Conservation (phyloP, 1,284 basidiomycete species). For the Malassezia equina region DNA sequence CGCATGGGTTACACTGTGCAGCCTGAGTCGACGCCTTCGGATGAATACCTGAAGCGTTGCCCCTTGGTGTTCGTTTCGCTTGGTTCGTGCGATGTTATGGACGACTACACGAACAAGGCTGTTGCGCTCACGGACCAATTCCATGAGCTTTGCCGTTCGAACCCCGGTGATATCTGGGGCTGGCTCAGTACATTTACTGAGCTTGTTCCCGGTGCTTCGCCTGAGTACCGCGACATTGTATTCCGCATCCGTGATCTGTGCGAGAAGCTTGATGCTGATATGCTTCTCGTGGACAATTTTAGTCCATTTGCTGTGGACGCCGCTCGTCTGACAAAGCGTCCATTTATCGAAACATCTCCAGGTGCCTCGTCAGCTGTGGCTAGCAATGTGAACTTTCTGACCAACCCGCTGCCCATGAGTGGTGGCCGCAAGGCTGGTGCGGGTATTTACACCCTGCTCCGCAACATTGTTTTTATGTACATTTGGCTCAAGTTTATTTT, state of each 20-base stretch:
- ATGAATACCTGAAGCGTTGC: neutral
- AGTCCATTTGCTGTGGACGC: constrained; percentile 29
- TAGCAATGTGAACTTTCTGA: constrained; percentile 16
- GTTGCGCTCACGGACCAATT: constrained; percentile 12
- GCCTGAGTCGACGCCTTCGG: neutral
- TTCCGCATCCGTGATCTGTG: constrained; percentile 20
- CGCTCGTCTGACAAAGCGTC: constrained; percentile 26
- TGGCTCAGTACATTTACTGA: constrained; percentile 16
- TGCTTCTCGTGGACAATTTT: constrained; percentile 31
- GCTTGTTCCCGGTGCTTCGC: constrained; percentile 11
- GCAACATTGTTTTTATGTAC: constrained; percentile 16
- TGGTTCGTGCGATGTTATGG: constrained; percentile 14
- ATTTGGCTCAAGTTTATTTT: constrained; percentile 17
- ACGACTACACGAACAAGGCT: constrained; percentile 21
- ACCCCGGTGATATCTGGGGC: constrained; percentile 19
- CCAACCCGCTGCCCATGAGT: constrained; percentile 27
- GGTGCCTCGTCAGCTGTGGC: constrained; percentile 26
- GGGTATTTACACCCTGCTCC: constrained; percentile 17
- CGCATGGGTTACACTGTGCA: constrained; percentile 2
- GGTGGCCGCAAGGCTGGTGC: constrained; percentile 15
- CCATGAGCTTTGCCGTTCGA: constrained; percentile 14
- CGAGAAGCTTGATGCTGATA: constrained; percentile 23
- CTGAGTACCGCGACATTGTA: constrained; percentile 21
- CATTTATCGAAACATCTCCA: constrained; percentile 24
- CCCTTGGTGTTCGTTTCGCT: constrained; percentile 17